Conservation (phyloP, 139 green algal species). For the Micromonas commoda region DNA sequence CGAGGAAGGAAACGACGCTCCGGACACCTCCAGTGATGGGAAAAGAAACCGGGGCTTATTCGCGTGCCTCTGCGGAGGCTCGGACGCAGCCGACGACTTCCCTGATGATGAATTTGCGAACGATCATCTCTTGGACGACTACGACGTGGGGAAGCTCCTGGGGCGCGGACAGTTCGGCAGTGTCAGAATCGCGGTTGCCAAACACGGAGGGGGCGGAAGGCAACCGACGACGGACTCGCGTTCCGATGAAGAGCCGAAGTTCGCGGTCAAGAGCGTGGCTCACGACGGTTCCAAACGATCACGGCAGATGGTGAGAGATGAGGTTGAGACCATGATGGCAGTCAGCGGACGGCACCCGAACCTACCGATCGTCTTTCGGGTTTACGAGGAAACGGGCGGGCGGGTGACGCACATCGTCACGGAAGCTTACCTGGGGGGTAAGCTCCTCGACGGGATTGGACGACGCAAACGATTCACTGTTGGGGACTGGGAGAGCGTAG, state of each 20-base stretch:
- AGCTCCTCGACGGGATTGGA: neutral
- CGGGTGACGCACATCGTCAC: conserved; percentile 7
- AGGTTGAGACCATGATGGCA: conserved; percentile 11
- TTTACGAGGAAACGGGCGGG: conserved; percentile 11
- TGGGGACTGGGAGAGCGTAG: conserved; percentile 15
- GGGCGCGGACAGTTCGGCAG: conserved; percentile 12
- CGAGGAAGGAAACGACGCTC: neutral
- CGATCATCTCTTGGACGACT: conserved; percentile 15
- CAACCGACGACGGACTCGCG: neutral
- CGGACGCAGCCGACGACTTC: no score
- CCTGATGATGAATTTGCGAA: neutral
- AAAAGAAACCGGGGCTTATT: no score
- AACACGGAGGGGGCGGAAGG: neutral
- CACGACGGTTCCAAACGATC: neutral
- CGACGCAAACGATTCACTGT: neutral
- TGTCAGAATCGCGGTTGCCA: neutral
- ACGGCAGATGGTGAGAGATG: neutral
- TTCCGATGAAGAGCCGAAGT: neutral
- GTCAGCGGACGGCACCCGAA: conserved; percentile 11
- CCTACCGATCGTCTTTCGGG: neutral
- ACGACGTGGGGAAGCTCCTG: conserved; percentile 15
- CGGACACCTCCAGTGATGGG: no score
- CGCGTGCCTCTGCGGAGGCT: no score
- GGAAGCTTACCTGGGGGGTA: neutral
- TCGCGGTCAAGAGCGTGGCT: conserved; percentile 11